Evolutionary conservation across 2,329 filamentous ascomycete genomes (phyloP).

Genomic region (Coniochaeta sp.): DNA sequence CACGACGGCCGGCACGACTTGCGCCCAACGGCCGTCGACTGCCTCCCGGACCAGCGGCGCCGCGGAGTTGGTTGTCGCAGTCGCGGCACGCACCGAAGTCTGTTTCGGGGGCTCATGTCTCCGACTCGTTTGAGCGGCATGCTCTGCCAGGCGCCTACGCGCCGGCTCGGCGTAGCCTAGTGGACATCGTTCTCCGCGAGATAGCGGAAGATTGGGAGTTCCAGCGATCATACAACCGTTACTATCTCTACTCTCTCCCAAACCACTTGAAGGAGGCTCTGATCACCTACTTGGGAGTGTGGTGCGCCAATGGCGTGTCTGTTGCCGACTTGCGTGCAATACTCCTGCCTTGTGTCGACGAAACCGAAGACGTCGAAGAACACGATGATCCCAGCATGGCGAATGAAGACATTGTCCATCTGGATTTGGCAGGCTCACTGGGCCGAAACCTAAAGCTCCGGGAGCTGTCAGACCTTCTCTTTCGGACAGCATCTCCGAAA

Average conservation of each 20-base stretch:
- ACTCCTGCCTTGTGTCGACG: slow-evolving; percentile 25
- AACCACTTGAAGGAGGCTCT: slow-evolving; percentile 44
- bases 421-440: slow-evolving; percentile 47
- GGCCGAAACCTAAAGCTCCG: slow-evolving; percentile 44
- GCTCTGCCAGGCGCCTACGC: slow-evolving; percentile 35
- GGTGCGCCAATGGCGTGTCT: slow-evolving; percentile 38
- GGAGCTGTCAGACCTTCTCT: slow-evolving; percentile 44
- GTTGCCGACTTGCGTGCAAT: slow-evolving; percentile 42
- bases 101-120: not conserved
- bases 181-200: slow-evolving; percentile 41
- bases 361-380: slow-evolving; percentile 14
- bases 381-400: slow-evolving; percentile 16
- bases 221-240: slow-evolving; percentile 47
- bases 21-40: slow-evolving; percentile 41
- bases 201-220: slow-evolving; percentile 48
- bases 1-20: slow-evolving; percentile 36
- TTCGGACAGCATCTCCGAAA: slow-evolving; percentile 22
- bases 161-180: slow-evolving; percentile 39
- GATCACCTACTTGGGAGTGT: slow-evolving; percentile 40
- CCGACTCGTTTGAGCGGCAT: slow-evolving; percentile 2
- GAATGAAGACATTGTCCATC: slow-evolving; percentile 40
- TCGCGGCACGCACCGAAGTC: slow-evolving; percentile 18
- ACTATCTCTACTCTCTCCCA: slow-evolving; percentile 49
- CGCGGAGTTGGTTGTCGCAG: slow-evolving; percentile 45
- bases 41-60: slow-evolving; percentile 52